Conservation (phyloP, 495 filamentous ascomycete genomes). For the Aspergillus cavernicola region DNA sequence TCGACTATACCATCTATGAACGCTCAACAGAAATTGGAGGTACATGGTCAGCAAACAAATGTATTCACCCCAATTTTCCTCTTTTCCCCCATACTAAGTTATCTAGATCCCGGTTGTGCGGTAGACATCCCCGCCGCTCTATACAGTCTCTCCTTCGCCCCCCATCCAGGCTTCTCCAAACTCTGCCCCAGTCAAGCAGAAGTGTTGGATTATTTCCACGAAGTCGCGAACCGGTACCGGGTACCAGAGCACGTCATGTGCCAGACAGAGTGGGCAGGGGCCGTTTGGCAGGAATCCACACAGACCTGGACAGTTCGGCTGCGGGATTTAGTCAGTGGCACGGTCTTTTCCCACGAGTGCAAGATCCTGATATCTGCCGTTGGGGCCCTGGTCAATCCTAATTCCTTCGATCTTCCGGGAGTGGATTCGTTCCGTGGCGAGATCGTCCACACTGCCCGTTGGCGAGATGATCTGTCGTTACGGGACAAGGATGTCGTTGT, state of each 20-base stretch:
- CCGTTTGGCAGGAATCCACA: slow-evolving; percentile 18
- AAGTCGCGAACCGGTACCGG: not conserved
- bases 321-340: slow-evolving; percentile 12
- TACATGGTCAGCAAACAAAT: slow-evolving; percentile 25
- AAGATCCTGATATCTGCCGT: slow-evolving; percentile 49
- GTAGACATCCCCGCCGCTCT: slow-evolving; percentile 26
- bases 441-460: slow-evolving; percentile 55
- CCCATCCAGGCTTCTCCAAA: slow-evolving; percentile 23
- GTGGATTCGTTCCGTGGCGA: slow-evolving; percentile 45
- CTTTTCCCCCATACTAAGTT: not conserved
- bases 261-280: slow-evolving; percentile 19
- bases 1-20: slow-evolving; percentile 27
- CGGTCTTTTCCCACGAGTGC: slow-evolving; percentile 25
- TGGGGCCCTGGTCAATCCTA: slow-evolving; percentile 44
- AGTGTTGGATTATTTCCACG: slow-evolving; percentile 13
- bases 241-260: slow-evolving; percentile 18
- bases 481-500: slow-evolving; percentile 51
- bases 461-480: slow-evolving; percentile 51
- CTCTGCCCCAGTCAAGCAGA: slow-evolving; percentile 24
- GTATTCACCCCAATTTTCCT: not conserved
- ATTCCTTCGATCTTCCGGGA: slow-evolving; percentile 41
- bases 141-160: slow-evolving; percentile 28
- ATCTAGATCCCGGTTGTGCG: slow-evolving; percentile 24
- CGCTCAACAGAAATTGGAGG: slow-evolving; percentile 18
- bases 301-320: slow-evolving; percentile 20